These are phyloP conservation scores for Didymella keratinophila DNA, from an alignment of 2,329 filamentous ascomycete genomes.

Conservation along the genomic window DNA sequence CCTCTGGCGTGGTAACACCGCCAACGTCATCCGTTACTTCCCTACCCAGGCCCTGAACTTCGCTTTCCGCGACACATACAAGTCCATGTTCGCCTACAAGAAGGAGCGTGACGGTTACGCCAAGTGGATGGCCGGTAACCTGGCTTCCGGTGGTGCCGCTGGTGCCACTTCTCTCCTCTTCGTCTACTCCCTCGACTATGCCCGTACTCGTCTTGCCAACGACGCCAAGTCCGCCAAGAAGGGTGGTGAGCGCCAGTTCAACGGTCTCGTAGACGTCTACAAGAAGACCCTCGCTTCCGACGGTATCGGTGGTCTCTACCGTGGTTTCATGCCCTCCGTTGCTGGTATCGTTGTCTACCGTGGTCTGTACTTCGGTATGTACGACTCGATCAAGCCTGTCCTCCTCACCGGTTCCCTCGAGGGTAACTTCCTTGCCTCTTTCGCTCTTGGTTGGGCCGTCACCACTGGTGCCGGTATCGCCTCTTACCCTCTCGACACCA, in stretches of 20 bases:
- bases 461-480: constrained; percentile 99
- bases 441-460: constrained; percentile 97
- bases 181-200: constrained; percentile 99
- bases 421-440: constrained; percentile 99
- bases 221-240: constrained; percentile 98
- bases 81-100: constrained; percentile 99
- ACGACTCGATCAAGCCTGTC: constrained; percentile 99
- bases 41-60: constrained; percentile 99
- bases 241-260: constrained; percentile 99
- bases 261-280: constrained; percentile 99
- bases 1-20: constrained; percentile 99
- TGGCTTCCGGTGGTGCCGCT: constrained; percentile 99
- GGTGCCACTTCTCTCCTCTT: constrained; percentile 99
- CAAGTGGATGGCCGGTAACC: constrained; percentile 99
- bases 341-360: constrained; percentile 99
- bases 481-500: constrained; percentile 99
- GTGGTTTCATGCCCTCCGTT: constrained; percentile 99
- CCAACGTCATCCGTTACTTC: constrained; percentile 99
- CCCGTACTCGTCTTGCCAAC: constrained; percentile 99
- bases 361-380: constrained; percentile 99
- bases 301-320: constrained; percentile 99
- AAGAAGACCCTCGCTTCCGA: constrained; percentile 99
- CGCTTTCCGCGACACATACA: constrained; percentile 99
- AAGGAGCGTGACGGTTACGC: constrained; percentile 98
- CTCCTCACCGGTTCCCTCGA: constrained; percentile 88